Evolutionary conservation across 768 basidiomycete species (phyloP), one percentile per base, ranked within the genome.

Genomic region (Cytidiella melzeri): DNA sequence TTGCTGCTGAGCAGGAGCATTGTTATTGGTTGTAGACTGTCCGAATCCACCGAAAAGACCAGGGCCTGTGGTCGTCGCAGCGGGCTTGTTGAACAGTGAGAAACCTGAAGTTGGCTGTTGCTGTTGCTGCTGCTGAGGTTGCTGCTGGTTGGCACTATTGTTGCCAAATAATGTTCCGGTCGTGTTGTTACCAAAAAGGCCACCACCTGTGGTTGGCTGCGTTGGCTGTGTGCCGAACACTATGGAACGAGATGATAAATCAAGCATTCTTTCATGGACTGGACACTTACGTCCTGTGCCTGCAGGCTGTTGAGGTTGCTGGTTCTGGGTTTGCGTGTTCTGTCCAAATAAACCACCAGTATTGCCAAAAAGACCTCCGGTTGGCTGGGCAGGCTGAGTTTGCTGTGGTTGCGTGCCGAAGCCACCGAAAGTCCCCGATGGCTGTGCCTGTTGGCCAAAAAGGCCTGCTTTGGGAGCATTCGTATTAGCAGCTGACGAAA

Each of bases 21-120:
- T 65, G 41, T 55, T 68, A 58, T 55, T 69, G 50, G 45, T 58
- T 15, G 67, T 59, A 41, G 69, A 60, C 53, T 79, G 76, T 23
- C 74, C 74, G 27, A 78, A 72, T n/a, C 67, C 67, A 55, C 79
- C 76, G 26, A 66, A 61, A 18, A 66, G 57, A 43, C 55, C 50
- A 24, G 62, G 73, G 20, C 57, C 59, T 15, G 49, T 37, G n/a
- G 40, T 43, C 3, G 49, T 43, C 15, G 50, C 43, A 21, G 28
- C 38, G 66, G 61, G 5, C 66, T 62, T 25, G 27, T 67, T 62
- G 48, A 73, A 60, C n/a, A 60, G 21, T 28, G 64, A 54, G 45
- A 61, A 59, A 2, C 52, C 58, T 23, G 36, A 40, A 5, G 55
- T 42, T n/a, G 20, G 57, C 50, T 34, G 52, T 43, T 51, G 63